Conservation (phyloP, 805 yeast genomes). For the Priceomyces melissophilus region DNA sequence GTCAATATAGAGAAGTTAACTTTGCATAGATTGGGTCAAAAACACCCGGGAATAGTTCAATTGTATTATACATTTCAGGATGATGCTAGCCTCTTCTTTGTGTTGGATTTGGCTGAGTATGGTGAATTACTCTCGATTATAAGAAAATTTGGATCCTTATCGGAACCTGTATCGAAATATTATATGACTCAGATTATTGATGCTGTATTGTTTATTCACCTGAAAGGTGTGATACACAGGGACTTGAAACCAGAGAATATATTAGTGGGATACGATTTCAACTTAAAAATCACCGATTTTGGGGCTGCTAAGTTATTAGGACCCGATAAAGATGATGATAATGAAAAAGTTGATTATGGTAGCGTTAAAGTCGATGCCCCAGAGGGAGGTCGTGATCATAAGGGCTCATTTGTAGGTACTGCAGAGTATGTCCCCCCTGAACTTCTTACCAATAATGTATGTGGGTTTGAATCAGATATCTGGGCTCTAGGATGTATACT, state of each 20-base stretch:
- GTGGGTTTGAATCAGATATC: conserved; percentile 82
- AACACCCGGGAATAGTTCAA: conserved; percentile 91
- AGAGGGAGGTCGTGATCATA: conserved; percentile 25
- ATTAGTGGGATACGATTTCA: conserved; percentile 77
- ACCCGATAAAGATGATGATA: conserved; percentile 27
- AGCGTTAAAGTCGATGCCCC: conserved; percentile 11
- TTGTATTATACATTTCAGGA: conserved; percentile 94
- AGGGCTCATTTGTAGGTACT: conserved; percentile 88
- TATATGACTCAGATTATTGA: conserved; percentile 87
- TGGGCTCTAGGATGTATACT: conserved; percentile 94
- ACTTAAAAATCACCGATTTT: conserved; percentile 90
- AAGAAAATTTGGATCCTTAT: conserved; percentile 71
- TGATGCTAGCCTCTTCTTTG: conserved; percentile 81
- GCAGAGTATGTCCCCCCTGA: conserved; percentile 98
- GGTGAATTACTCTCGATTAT: conserved; percentile 88
- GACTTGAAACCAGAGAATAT: conserved; percentile 95
- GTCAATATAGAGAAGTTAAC: conserved; percentile 94
- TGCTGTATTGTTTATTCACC: conserved; percentile 84
- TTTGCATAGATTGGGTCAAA: conserved; percentile 75
- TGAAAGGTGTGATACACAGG: conserved; percentile 85
- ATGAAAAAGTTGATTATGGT: conserved; percentile 30
- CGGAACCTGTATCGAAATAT: conserved; percentile 71
- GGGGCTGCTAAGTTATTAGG: conserved; percentile 89
- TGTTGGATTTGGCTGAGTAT: conserved; percentile 88
- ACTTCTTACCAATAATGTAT: conserved; percentile 67